Evolutionary conservation across 495 filamentous ascomycete genomes (phyloP).

Genomic region (Patellaria atrata): DNA sequence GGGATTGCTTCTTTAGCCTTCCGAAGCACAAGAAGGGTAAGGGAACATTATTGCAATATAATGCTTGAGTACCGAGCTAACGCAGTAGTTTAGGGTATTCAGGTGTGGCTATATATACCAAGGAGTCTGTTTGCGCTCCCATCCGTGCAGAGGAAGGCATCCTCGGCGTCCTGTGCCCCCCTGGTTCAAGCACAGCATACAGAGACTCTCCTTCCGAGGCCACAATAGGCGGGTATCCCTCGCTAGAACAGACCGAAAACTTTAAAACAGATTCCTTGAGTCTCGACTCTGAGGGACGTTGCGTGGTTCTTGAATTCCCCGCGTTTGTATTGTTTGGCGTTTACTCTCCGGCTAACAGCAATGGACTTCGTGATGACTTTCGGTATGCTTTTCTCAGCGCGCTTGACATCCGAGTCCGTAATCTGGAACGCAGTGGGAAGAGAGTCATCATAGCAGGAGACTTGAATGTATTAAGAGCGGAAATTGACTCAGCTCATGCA

Average conservation of each 20-base stretch:
- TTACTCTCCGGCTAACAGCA: slow-evolving; percentile 78
- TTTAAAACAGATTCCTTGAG: slow-evolving; percentile 48
- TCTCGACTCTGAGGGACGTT: slow-evolving; percentile 84
- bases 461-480: slow-evolving; percentile 68
- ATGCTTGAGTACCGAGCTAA: background rate
- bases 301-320: slow-evolving; percentile 86
- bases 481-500: slow-evolving; percentile 58
- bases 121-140: slow-evolving; percentile 74
- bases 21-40: slow-evolving; percentile 85
- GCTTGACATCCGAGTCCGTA: slow-evolving; percentile 69
- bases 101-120: slow-evolving; percentile 87
- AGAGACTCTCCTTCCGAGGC: slow-evolving; percentile 62
- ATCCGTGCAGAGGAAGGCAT: slow-evolving; percentile 91
- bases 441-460: slow-evolving; percentile 75
- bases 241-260: slow-evolving; percentile 43
- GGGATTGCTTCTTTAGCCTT: slow-evolving; percentile 93
- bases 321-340: slow-evolving; percentile 86
- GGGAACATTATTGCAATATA: slow-evolving; percentile 4
- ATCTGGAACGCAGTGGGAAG: slow-evolving; percentile 68
- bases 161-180: slow-evolving; percentile 64
- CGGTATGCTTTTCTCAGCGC: slow-evolving; percentile 65
- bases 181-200: slow-evolving; percentile 60
- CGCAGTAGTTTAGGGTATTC: slow-evolving; percentile 80
- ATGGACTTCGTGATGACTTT: slow-evolving; percentile 73
- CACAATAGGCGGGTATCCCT: slow-evolving; percentile 86